These are phyloP conservation scores for Phytopythium vexans DNA, from an alignment of 352 stramenopile genomes.

Conservation along the genomic window DNA sequence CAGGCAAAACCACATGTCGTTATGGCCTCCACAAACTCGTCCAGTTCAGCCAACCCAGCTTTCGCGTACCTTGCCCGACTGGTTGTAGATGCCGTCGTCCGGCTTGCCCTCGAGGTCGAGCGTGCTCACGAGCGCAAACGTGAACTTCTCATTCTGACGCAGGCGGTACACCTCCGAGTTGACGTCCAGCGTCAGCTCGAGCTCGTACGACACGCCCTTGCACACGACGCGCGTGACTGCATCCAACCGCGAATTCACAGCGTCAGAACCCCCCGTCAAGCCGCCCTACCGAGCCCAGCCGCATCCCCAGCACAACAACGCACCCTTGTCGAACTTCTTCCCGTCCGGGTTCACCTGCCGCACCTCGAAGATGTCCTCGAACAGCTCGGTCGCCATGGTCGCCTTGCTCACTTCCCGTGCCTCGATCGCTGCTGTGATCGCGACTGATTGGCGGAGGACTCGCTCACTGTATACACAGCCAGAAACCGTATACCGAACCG, in stretches of 20 bases:
- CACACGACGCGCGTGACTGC: constrained; percentile 94
- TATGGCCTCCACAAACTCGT: not conserved
- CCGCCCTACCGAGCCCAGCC: not conserved
- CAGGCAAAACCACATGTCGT: constrained; percentile 3
- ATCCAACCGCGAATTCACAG: not conserved
- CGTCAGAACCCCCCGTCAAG: constrained; percentile 6
- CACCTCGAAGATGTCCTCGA: constrained; percentile 99
- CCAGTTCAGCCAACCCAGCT: not conserved
- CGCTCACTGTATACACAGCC: too few species aligned
- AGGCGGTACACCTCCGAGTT: constrained; percentile 97
- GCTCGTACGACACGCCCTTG: constrained; percentile 97
- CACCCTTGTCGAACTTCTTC: constrained; percentile 97
- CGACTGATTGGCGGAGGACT: constrained; percentile 5
- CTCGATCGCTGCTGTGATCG: not conserved
- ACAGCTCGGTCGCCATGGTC: constrained; percentile 89
- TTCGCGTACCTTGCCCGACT: constrained; percentile 78
- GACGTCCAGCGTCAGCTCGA: constrained; percentile 97
- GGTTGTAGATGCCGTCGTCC: constrained; percentile 93
- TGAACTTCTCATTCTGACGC: constrained; percentile 96
- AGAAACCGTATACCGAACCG: too few species aligned
- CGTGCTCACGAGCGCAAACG: constrained; percentile 94
- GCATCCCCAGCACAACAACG: constrained; percentile 3
- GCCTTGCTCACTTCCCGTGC: not conserved
- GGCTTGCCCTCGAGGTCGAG: constrained; percentile 96
- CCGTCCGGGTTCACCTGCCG: constrained; percentile 96